Evolutionary conservation across 345 rosid genomes (phyloP).

Genomic region (Lepidium africanum): DNA sequence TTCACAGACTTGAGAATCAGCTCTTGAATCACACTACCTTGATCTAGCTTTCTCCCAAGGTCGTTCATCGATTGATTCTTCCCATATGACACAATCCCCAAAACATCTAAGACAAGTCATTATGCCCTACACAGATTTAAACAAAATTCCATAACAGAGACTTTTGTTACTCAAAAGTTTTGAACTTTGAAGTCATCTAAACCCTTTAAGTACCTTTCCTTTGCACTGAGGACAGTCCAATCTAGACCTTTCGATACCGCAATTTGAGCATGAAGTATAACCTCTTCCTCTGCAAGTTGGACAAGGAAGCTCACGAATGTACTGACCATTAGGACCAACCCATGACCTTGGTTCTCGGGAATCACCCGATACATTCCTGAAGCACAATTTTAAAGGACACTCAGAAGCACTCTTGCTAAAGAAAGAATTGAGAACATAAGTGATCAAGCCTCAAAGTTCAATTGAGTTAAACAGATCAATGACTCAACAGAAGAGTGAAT

Average conservation of each 20-base stretch:
- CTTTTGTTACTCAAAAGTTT: not conserved
- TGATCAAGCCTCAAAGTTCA: not conserved
- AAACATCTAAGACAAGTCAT: slow-evolving; percentile 68
- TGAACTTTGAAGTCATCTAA: not conserved
- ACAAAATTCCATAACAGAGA: not conserved
- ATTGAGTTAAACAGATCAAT: not conserved
- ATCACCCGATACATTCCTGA: slow-evolving; percentile 44
- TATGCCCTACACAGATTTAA: slow-evolving; percentile 47
- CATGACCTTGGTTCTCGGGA: slow-evolving; percentile 66
- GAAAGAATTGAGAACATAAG: not conserved
- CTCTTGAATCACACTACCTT: slow-evolving; percentile 35
- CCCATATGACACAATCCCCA: slow-evolving; percentile 95
- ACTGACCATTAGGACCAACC: slow-evolving; percentile 95
- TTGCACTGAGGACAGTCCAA: slow-evolving; percentile 63
- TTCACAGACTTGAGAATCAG: not conserved
- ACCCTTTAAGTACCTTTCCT: slow-evolving; percentile 54
- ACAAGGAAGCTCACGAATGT: slow-evolving; percentile 89
- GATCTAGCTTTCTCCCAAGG: slow-evolving; percentile 97
- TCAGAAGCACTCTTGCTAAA: not conserved
- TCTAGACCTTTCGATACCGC: slow-evolving; percentile 72
- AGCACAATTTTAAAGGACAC: not conserved
- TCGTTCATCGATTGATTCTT: slow-evolving; percentile 84
- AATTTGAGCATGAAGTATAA: slow-evolving; percentile 75
- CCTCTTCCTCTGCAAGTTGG: slow-evolving; percentile 95
- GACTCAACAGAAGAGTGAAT: not conserved